phyloP scores from a whole-genome alignment of 2,329 filamentous ascomycete species.

The Xylariomycetidae sp. region DNA sequence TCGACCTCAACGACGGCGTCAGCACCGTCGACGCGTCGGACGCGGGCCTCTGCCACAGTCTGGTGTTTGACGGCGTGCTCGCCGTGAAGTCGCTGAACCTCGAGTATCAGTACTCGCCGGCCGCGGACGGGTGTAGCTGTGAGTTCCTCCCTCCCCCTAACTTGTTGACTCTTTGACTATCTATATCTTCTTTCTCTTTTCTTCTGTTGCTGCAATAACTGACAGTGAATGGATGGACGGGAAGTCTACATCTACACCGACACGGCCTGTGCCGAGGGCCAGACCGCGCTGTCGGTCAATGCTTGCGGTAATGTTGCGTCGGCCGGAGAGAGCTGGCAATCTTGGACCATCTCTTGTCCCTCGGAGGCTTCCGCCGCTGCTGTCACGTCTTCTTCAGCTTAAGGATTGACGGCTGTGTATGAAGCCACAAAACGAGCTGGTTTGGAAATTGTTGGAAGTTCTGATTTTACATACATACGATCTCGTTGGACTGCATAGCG shows the following conservation, averaged over 20 bases:
- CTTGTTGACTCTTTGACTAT: no score
- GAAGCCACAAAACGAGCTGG: no score
- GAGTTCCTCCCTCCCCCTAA: no score
- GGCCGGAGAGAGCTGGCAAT: slow-evolving; percentile 6
- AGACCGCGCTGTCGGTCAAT: background rate
- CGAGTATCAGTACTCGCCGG: slow-evolving; percentile 11
- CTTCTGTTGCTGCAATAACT: background rate
- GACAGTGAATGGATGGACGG: slow-evolving; percentile 1
- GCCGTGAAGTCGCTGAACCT: slow-evolving; percentile 14
- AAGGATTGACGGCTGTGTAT: no score
- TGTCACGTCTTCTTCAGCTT: no score
- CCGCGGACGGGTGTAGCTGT: slow-evolving; percentile 19
- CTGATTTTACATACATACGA: no score
- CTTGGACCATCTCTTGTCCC: slow-evolving; percentile 13
- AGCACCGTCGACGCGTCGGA: slow-evolving; percentile 21
- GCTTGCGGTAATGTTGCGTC: slow-evolving; percentile 7
- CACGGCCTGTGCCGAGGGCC: slow-evolving; percentile 6
- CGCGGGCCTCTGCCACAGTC: slow-evolving; percentile 23
- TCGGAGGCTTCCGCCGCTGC: no score
- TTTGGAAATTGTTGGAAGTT: no score
- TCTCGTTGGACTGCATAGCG: no score
- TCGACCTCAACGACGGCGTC: slow-evolving; percentile 20
- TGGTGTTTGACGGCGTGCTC: slow-evolving; percentile 47
- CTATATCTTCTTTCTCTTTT: background rate
- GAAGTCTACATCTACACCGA: slow-evolving; percentile 16